Evolutionary conservation across 257 asterid genomes (phyloP).

Genomic region (Solanum dulcamara): DNA sequence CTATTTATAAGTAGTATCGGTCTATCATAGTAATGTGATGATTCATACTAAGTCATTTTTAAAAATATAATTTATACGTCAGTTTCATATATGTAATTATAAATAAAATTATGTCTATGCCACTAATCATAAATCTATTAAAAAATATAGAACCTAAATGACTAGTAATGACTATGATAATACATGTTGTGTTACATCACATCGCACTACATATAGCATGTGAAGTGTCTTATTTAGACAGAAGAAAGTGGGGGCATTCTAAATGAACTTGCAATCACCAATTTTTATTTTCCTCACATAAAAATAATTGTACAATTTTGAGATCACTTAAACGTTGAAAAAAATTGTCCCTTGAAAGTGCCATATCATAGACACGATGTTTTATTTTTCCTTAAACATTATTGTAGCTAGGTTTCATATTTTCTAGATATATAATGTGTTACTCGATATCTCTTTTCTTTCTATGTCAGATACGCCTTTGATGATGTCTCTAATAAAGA

Average conservation of each 20-base stretch:
- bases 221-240: neutral
- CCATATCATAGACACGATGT: neutral
- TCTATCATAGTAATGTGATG: no score
- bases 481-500: neutral
- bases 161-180: neutral
- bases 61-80: no score
- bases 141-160: neutral
- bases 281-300: neutral
- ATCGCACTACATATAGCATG: neutral
- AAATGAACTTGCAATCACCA: neutral
- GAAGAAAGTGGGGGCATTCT: neutral
- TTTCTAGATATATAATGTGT: neutral
- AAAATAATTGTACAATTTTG: neutral
- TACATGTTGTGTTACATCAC: neutral
- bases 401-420: neutral
- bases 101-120: neutral
- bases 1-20: no score
- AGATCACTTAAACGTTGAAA: neutral
- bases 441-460: neutral
- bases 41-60: no score
- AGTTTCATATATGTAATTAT: no score
- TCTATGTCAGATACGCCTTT: neutral
- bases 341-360: neutral
- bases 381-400: neutral
- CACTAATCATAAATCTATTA: neutral